Base-by-base conservation (phyloP, 2,329 filamentous ascomycete species). In the Alternaria alternata region DNA sequence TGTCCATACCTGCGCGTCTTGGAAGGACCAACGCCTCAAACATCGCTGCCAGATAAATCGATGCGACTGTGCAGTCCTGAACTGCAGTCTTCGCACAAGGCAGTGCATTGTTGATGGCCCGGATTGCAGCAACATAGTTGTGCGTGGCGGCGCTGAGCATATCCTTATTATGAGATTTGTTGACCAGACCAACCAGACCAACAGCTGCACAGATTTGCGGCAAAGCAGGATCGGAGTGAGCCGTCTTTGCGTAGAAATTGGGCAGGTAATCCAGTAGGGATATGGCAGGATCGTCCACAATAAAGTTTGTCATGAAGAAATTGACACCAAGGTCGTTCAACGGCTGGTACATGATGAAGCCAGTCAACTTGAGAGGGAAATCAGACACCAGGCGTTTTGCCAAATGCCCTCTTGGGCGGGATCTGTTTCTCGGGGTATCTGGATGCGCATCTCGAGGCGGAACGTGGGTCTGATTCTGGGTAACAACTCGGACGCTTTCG, bases 291-390 rank as follows among this genome's bases (percentile, higher is more conserved):
- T 73, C 63, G n/a, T 48, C 59, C 16, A 67, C 67, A 42, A 73
- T 67, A 36, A 73, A 73, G 32, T 70, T 72, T 16, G 62, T 51
- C 67, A 74, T 75, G 56, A 76, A 74, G 51, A 71, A 71, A 12
- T 70, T 69, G 46, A 76, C 58, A 3, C 65, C 71, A 11, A 76
- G 47, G 14, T 73, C 69, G 6, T 72, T 64, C 30, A 72, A 41
- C 16, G 69, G 63, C 47, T 74, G 69, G 30, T 69, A 69, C 22
- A 72, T 43, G 9, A 71, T 60, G 9, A 71, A 64, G 42, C 68
- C 67, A 4, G 57, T 58, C 41, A 71, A 44, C n/a, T 55, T 58
- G 11, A 68, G 48, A 12, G 66, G 64, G 11, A 46, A 3, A 7
- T 48, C 20, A 16, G 32, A 36, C 16, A 36, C 38, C 53, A 28